Evolutionary conservation across 2,329 filamentous ascomycete genomes (phyloP), one percentile per base, ranked within the genome.

Genomic region (Epichloe elymi): DNA sequence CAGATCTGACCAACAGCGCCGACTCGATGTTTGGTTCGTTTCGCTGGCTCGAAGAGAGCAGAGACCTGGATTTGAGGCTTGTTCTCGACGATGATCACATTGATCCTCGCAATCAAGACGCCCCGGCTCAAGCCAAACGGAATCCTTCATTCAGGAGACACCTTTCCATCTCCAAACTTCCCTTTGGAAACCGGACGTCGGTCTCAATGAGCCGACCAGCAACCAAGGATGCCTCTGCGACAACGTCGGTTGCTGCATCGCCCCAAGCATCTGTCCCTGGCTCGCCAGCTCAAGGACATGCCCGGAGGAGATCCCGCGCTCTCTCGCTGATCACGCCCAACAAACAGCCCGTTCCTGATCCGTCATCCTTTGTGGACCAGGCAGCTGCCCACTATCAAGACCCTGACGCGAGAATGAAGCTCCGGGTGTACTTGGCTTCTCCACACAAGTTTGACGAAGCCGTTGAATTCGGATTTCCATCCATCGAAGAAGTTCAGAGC

Each of bases 401-500:
- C 59, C 88, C 89, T 0, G 87, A 95, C 63, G 88, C 90, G 39
- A 80, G 91, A 36, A 75, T 88, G 59, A 95, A 94, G 67, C 73
- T 97, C 19, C 82, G 89, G 89, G 82, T 88, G 6, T 95, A 90
- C 60, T 78, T 95, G 19, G 86, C 87, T 7, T 95, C 89, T 1
- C 86, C 90, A 1, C 87, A 95, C 58, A 95, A 95, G 63, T 97
- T 97, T 59, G 91, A 97, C 63, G 91, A 97, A 67, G 89, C 88
- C 1, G 79, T 97, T 49, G 87, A 95, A 63, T 96, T 94, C 66
- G 91, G 91, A 0, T 97, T 96, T 60, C 88, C 89, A 0, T 81
- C 83, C 0, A 72, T 73, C 37, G 75, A 80, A 36, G 67, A 67
- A n/a, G 59, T 58, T 2, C 55, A 65, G 3, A 59, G 65, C 20